phyloP scores from a whole-genome alignment of 2,329 filamentous ascomycete genomes.

The Pseudonectria buxi region DNA sequence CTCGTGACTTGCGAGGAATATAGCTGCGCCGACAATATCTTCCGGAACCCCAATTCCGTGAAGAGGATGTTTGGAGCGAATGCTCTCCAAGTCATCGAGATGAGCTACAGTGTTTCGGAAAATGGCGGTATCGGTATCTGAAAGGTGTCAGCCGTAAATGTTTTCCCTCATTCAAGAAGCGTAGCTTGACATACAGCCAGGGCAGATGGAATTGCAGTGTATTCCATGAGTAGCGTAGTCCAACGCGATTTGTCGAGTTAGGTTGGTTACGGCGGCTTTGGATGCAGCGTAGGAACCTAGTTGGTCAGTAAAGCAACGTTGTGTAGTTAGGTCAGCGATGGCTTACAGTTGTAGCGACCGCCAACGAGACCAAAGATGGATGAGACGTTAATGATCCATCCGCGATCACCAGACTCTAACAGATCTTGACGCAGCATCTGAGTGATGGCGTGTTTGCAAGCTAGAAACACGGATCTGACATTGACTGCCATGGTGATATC shows the following conservation, averaged over 20 bases:
- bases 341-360: slow-evolving; percentile 16
- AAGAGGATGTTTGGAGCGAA: slow-evolving; percentile 17
- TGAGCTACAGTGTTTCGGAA: slow-evolving; percentile 16
- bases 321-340: neutral
- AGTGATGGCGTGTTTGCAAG: slow-evolving; percentile 36
- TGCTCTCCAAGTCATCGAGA: slow-evolving; percentile 7
- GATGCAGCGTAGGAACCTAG: slow-evolving; percentile 37
- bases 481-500: slow-evolving; percentile 36
- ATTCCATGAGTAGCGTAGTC: slow-evolving; percentile 43
- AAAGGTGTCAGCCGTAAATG: neutral
- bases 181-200: slow-evolving; percentile 27
- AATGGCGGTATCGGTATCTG: slow-evolving; percentile 22
- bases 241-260: slow-evolving; percentile 41
- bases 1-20: slow-evolving; percentile 32
- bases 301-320: neutral
- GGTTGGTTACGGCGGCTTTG: slow-evolving; percentile 43
- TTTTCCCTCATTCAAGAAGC: too few species aligned
- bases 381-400: slow-evolving; percentile 44
- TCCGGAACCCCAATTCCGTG: slow-evolving; percentile 22
- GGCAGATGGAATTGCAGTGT: slow-evolving; percentile 39
- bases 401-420: slow-evolving; percentile 31
- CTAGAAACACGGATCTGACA: slow-evolving; percentile 30
- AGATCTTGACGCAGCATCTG: slow-evolving; percentile 45
- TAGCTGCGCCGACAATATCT: slow-evolving; percentile 26
- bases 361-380: slow-evolving; percentile 37